Conservation (phyloP, 371 early-diverging fungal genomes). For the Actinomortierella wolfii region DNA sequence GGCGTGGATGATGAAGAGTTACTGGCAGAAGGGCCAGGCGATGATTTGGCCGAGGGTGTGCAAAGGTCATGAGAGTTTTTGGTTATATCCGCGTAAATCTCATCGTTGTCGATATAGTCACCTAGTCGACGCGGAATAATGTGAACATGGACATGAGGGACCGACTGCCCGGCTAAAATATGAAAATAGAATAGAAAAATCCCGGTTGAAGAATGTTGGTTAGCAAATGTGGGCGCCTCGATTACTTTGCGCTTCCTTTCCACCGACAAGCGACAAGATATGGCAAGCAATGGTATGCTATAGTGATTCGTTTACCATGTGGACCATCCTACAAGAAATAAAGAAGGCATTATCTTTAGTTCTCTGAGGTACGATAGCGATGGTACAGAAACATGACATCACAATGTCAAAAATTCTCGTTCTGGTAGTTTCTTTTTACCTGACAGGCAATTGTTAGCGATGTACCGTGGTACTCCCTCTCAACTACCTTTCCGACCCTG, state of each 20-base stretch:
- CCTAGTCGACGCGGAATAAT: conserved; percentile 85
- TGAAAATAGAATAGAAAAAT: neutral
- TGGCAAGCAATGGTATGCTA: conserved; percentile 1
- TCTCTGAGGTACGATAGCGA: neutral
- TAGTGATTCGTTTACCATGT: conserved; percentile 17
- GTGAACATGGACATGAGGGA: conserved; percentile 94
- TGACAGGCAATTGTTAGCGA: conserved; percentile 83
- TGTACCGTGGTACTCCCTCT: conserved; percentile 70
- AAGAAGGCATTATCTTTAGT: neutral
- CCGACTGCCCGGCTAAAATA: conserved; percentile 87
- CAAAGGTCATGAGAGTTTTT: conserved; percentile 47
- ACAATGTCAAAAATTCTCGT: neutral
- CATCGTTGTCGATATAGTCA: conserved; percentile 90
- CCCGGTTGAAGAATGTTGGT: conserved; percentile 7
- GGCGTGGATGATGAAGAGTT: no score
- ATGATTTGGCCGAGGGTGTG: neutral
- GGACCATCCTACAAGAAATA: conserved; percentile 30
- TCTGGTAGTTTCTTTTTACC: conserved; percentile 41
- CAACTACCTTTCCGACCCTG: conserved; percentile 74
- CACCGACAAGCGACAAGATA: conserved; percentile 4
- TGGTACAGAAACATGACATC: neutral
- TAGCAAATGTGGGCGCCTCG: neutral
- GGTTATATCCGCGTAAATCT: conserved; percentile 83
- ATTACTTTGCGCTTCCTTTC: neutral
- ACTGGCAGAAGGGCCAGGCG: no score